Evolutionary conservation across 2,329 filamentous ascomycete genomes (phyloP), one percentile per base, ranked within the genome.

Genomic region (Xylaria sp.): DNA sequence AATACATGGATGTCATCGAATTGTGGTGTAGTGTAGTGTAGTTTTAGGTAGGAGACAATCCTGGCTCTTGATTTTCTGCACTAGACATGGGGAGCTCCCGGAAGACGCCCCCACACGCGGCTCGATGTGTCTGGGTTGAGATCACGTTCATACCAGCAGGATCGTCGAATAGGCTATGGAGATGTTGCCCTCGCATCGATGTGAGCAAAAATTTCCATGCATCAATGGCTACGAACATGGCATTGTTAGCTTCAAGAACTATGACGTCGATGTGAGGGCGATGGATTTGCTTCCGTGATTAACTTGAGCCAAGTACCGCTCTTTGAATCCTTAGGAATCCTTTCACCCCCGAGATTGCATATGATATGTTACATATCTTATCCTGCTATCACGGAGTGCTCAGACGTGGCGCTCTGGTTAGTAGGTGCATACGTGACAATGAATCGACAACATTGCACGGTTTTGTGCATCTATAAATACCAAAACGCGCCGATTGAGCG

Each of bases 1-100:
- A 63, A 63, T 66, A 34, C 63, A 59, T 63, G 67, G 63, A 56
- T 66, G 18, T 20, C 57, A 51, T 65, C 39, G 59, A 57, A 46
- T 51, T 51, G 44, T 28, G 39, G 28, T 28, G 28, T 28, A 28
- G 28, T 28, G 28, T 28, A 28, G 28, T 28, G 28, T 28, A 28
- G 66, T 58, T 62, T 64, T 31, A 5, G 52, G 31, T 46, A 18
- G 39, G 56, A 60, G 44, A 39, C 28, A 58, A 68, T 61, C 59
- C 46, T 48, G 44, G 67, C 41, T 31, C 58, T 58, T 31, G 39
- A 58, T 23, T 55, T 18, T 54, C 28, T 44, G 15, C 41, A 44
- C 41, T 34, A 55, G 54, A 63, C 48, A 34, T 59, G 62, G 62
- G 55, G 63, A 62, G 63, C 28, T 55, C 7, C 23, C 28, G 48